Evolutionary conservation across 31 red algal genomes (phyloP), one percentile per base, ranked within the genome.

Genomic region (Endocladia muricata): DNA sequence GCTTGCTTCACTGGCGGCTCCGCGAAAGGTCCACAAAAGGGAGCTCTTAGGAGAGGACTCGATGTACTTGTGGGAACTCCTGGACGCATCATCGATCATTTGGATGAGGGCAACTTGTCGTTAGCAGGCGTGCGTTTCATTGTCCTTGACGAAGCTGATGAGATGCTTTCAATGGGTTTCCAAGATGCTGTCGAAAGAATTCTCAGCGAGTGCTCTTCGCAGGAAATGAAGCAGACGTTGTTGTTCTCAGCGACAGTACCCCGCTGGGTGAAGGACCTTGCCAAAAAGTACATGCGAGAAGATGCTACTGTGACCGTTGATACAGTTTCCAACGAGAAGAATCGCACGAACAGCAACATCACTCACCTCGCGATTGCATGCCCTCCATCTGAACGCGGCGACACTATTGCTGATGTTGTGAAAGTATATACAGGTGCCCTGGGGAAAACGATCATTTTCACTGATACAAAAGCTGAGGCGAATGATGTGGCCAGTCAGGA

Each of bases 151-250:
- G 93, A 95, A 41, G 93, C 93, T 0, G 93, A 95, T 67, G 88
- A 91, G 55, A 95, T 95, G 93, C 74, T 95, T 26, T 74, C 74
- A 2, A 95, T 95, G 82, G 93, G 93, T 33, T 91, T 95, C 76
- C 58, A 77, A 31, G 79, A 90, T 41, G 93, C 73, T n/a, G 66
- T 95, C 26, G 93, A 95, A 15, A 78, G 76, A 35, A 91, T 95
- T 37, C 55, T 95, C 47, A 19, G 41, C 2, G 77, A 70, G 13
- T 78, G 77, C 15, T 61, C 69, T 17, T 73, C 80, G 6, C 23
- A 23, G 15, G 61, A 66, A 41, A 62, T 74, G 25, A 93, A 87
- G 79, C 93, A 95, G 65, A 91, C 73, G 28, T 76, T 95, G 34
- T 57, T 95, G 30, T 95, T 95, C 37, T 95, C 93, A 3, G 93